Base-by-base conservation (phyloP, 345 rosid species). In the Hibiscus mutabilis region DNA sequence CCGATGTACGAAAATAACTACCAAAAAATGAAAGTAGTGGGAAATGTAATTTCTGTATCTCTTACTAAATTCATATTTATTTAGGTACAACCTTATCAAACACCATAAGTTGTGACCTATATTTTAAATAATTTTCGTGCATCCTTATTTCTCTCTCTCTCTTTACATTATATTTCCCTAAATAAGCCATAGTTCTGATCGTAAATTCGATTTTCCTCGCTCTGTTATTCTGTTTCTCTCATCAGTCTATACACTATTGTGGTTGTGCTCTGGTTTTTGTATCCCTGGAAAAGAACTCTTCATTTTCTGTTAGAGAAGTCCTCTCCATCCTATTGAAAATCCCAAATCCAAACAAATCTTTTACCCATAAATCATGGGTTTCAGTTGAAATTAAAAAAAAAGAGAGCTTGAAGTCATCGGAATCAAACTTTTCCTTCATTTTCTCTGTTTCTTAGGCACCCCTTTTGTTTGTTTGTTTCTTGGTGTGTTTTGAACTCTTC, bases 281-380 rank as follows among this genome's bases (percentile, higher is more conserved):
- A 62, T 58, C 37, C 44, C 69, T 15, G 44, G 73, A 70, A 79
- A 37, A 74, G 7, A 2, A 12, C 60, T 71, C 24, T 69, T 60
- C 19, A 65, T 69, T 66, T 68, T 61, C 77, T 0, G 53, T 69
- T 73, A 18, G 22, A 46, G 46, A 66, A 66, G 9, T 18, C 8
- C 31, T 59, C 18, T 21, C 16, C 51, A 53, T 49, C 6, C 53
- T 14, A 49, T 5, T 49, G 6, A 15, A 16, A 49, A 49, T 0
- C 46, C 35, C 58, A 3, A 52, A 61, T 9, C 46, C 42, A 14
- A 33, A 24, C 73, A 16, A 53, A 35, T 58, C 55, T 61, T 76
- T 74, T 47, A 19, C 9, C 68, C 81, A 29, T 59, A 71, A 81
- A 74, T 64, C 59, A 44, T 68, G 81, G 75, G 75, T 64, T 75